Evolutionary conservation across 495 filamentous ascomycete genomes (phyloP).

Genomic region (Lophiotrema nucula): DNA sequence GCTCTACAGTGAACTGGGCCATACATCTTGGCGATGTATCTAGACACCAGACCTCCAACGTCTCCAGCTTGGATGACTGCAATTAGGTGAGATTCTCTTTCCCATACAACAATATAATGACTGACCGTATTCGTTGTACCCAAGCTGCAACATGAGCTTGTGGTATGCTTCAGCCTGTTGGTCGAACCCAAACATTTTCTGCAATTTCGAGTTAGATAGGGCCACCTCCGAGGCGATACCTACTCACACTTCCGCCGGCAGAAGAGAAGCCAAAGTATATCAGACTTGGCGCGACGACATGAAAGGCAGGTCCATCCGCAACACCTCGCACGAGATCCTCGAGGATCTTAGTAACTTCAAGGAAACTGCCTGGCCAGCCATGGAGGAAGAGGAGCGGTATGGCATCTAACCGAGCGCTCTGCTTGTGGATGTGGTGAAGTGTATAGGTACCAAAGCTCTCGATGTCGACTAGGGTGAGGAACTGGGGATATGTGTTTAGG

Average conservation of each 20-base stretch:
- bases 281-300: conserved; percentile 67
- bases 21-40: conserved; percentile 54
- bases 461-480: conserved; percentile 30
- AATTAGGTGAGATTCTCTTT: neutral
- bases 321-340: conserved; percentile 47
- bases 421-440: conserved; percentile 41
- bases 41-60: conserved; percentile 61
- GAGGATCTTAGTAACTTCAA: conserved; percentile 63
- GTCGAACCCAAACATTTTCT: conserved; percentile 45
- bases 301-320: conserved; percentile 55
- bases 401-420: conserved; percentile 20
- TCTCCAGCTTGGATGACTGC: conserved; percentile 64
- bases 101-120: no score
- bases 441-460: conserved; percentile 37
- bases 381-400: conserved; percentile 39
- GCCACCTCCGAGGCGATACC: conserved; percentile 48
- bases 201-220: no score
- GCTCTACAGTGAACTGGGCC: conserved; percentile 55
- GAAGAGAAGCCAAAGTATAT: conserved; percentile 70
- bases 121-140: conserved; percentile 63
- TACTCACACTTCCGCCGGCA: conserved; percentile 47
- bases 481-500: conserved; percentile 41
- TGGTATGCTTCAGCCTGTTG: conserved; percentile 64
- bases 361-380: conserved; percentile 63
- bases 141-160: conserved; percentile 64